Evolutionary conservation across 768 basidiomycete species (phyloP).

Genomic region (Rhizopogon roseolus): DNA sequence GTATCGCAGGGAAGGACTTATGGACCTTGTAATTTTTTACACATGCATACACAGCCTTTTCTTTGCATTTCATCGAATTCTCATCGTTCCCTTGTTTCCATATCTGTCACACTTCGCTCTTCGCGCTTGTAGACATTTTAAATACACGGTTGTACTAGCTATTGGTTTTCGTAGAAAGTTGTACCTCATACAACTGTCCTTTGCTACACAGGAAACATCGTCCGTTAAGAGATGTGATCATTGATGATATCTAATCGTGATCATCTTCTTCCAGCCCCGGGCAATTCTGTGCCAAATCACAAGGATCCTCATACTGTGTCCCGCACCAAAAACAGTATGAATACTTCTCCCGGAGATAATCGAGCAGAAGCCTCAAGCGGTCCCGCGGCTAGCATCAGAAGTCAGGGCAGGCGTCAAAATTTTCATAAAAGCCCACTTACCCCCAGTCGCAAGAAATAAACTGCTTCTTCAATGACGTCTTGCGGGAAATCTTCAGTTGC

Average conservation of each 20-base stretch:
- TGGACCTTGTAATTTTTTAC: conserved; percentile 4
- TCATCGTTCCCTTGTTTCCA: conserved; percentile 7
- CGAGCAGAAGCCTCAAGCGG: conserved; percentile 60
- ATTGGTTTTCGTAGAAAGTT: neutral
- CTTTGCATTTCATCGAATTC: neutral
- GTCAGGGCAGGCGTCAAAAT: conserved; percentile 10
- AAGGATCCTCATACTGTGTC: conserved; percentile 56
- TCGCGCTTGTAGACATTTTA: conserved; percentile 11
- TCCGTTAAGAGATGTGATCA: no score
- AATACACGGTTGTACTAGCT: conserved; percentile 6
- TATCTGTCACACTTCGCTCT: conserved; percentile 6
- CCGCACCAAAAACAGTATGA: conserved; percentile 91
- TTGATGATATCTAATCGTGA: conserved; percentile 54
- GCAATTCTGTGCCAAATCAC: conserved; percentile 61
- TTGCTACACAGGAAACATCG: neutral
- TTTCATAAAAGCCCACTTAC: conserved; percentile 30
- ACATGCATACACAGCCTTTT: neutral
- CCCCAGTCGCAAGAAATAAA: conserved; percentile 62
- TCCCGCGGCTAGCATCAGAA: conserved; percentile 54
- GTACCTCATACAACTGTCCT: neutral
- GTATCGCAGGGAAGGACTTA: conserved; percentile 3
- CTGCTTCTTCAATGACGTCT: conserved; percentile 62
- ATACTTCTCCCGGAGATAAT: conserved; percentile 69
- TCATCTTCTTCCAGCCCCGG: conserved; percentile 74
- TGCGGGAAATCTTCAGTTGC: conserved; percentile 35